Percentiles rank a stretch among this genome's conserved stretches.
Evolutionary conservation across 2,329 filamentous ascomycete genomes (phyloP).

Genomic region (Fusarium equiseti): DNA sequence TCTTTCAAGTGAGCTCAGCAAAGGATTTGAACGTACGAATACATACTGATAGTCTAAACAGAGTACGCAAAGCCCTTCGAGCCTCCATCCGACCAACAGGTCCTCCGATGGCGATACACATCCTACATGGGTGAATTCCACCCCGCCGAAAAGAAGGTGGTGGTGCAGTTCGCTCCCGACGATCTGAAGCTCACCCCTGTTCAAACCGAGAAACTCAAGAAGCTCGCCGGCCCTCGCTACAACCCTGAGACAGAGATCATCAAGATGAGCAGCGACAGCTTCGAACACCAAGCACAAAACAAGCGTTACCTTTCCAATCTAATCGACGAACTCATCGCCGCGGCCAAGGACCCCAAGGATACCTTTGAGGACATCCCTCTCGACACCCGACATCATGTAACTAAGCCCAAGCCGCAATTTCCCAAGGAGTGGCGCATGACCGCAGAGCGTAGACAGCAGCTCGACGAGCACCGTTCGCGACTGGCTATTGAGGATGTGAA

Average conservation of each 20-base stretch:
- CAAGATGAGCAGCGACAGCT: conserved; percentile 92
- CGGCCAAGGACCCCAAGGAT: conserved; percentile 83
- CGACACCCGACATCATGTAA: conserved; percentile 86
- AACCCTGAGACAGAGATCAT: conserved; percentile 85
- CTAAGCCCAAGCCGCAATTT: conserved; percentile 76
- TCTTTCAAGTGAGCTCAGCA: conserved; percentile 76
- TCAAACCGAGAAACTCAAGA: conserved; percentile 85
- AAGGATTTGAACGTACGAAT: neutral
- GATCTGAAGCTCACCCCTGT: conserved; percentile 77
- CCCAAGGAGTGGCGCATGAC: conserved; percentile 88
- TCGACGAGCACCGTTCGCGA: conserved; percentile 71
- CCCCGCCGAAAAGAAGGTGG: conserved; percentile 92
- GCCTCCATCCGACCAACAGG: conserved; percentile 73
- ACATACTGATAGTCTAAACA: conserved; percentile 54
- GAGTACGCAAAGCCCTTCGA: conserved; percentile 86
- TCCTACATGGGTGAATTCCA: conserved; percentile 95
- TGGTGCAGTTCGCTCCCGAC: conserved; percentile 84
- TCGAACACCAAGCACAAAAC: conserved; percentile 91
- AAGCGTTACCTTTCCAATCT: conserved; percentile 92
- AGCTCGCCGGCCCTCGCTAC: conserved; percentile 86
- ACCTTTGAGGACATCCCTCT: conserved; percentile 90
- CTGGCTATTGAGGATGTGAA: conserved; percentile 65
- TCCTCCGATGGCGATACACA: conserved; percentile 95
- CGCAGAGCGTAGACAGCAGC: conserved; percentile 71
- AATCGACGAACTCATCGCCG: conserved; percentile 77